A percentile compares a stretch with the other conserved stretches of the same genome.
These are phyloP conservation scores for Lachancea sp. DNA, from an alignment of 805 yeast genomes.

Conservation along the genomic window DNA sequence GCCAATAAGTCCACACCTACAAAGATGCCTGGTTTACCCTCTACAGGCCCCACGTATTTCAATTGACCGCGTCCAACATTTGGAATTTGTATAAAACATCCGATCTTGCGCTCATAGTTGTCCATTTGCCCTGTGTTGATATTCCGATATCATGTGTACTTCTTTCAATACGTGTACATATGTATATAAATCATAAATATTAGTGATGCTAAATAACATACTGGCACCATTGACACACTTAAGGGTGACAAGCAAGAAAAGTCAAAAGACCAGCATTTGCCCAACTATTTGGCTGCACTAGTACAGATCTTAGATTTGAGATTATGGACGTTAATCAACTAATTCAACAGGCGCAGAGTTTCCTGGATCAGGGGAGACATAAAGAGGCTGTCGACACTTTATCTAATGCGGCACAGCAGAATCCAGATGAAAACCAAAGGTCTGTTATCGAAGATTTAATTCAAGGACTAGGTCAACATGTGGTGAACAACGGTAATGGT, in stretches of 20 bases:
- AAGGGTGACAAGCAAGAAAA: not conserved
- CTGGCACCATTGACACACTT: too few relatives aligned
- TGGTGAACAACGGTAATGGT: slow-evolving; percentile 15
- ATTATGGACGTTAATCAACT: slow-evolving; percentile 16
- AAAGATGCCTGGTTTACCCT: slow-evolving; percentile 65
- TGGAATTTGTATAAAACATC: slow-evolving; percentile 44
- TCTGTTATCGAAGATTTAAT: slow-evolving; percentile 23
- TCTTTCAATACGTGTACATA: too few relatives aligned
- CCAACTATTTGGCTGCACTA: not conserved
- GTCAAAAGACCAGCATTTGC: not conserved
- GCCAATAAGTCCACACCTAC: slow-evolving; percentile 83
- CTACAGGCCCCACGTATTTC: slow-evolving; percentile 65
- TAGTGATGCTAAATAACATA: too few relatives aligned
- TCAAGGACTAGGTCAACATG: slow-evolving; percentile 17
- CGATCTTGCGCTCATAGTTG: slow-evolving; percentile 24
- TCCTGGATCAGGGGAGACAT: slow-evolving; percentile 21
- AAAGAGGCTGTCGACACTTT: slow-evolving; percentile 26
- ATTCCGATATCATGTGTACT: not conserved
- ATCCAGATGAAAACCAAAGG: slow-evolving; percentile 22
- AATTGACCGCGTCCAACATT: slow-evolving; percentile 65
- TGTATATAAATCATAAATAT: too few relatives aligned
- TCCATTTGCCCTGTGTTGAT: slow-evolving; percentile 2
- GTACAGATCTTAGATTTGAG: too few relatives aligned
- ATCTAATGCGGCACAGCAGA: slow-evolving; percentile 23
- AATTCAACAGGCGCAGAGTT: slow-evolving; percentile 21